phyloP scores from a whole-genome alignment of 169 alveolate species.

The Theileria annulata region DNA sequence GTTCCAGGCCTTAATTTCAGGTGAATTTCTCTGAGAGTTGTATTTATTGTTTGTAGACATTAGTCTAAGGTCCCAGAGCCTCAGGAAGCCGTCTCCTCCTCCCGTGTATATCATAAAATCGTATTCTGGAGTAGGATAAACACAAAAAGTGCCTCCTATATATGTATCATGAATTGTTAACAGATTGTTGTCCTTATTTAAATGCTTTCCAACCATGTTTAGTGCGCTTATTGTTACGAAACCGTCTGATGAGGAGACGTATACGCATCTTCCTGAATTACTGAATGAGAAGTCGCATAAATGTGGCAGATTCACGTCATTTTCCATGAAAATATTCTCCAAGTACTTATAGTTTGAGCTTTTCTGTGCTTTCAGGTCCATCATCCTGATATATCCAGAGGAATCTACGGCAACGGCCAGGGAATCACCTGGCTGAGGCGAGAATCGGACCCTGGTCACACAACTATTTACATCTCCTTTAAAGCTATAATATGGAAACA shows the following conservation, averaged over 20 bases:
- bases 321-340: neutral
- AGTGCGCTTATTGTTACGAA: conserved; percentile 41
- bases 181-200: conserved; percentile 29
- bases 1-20: neutral
- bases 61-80: conserved; percentile 76
- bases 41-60: conserved; percentile 28
- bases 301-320: conserved; percentile 3
- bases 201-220: conserved; percentile 33
- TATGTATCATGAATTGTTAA: conserved; percentile 41
- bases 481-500: conserved; percentile 53
- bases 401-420: conserved; percentile 49
- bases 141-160: conserved; percentile 64
- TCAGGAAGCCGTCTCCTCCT: conserved; percentile 78
- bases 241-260: conserved; percentile 53
- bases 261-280: conserved; percentile 24
- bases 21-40: neutral
- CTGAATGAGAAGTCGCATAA: conserved; percentile 47
- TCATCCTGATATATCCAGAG: conserved; percentile 32
- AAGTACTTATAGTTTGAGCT: conserved; percentile 11
- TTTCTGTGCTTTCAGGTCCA: conserved; percentile 44
- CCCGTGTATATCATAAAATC: conserved; percentile 71
- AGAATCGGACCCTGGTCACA: conserved; percentile 50
- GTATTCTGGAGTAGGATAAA: conserved; percentile 58
- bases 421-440: conserved; percentile 34
- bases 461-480: conserved; percentile 21